These are phyloP conservation scores for Verticillium longisporum DNA, from an alignment of 2,329 filamentous ascomycete genomes.

Conservation along the genomic window DNA sequence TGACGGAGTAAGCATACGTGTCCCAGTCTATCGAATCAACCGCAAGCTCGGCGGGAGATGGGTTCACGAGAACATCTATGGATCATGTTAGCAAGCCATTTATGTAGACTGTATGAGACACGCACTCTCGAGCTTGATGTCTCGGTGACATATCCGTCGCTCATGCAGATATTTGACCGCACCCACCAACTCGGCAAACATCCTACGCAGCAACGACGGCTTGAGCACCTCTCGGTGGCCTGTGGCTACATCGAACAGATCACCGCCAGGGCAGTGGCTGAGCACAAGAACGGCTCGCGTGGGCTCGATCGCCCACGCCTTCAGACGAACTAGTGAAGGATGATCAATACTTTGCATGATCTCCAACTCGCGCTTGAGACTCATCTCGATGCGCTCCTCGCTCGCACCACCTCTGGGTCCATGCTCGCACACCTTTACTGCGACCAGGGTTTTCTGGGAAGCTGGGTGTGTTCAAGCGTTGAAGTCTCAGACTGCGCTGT, in stretches of 20 bases:
- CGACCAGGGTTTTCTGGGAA: slow-evolving; percentile 71
- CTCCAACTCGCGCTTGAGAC: slow-evolving; percentile 88
- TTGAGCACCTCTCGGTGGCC: slow-evolving; percentile 61
- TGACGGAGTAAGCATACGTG: slow-evolving; percentile 71
- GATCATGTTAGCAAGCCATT: neutral
- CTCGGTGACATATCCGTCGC: slow-evolving; percentile 83
- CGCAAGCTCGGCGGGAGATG: slow-evolving; percentile 62
- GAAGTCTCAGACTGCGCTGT: slow-evolving; percentile 25
- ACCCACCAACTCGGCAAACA: slow-evolving; percentile 83
- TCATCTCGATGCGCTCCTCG: slow-evolving; percentile 87
- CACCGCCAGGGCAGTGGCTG: slow-evolving; percentile 88
- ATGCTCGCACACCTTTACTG: slow-evolving; percentile 92
- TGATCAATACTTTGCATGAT: slow-evolving; percentile 85
- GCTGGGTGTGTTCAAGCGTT: slow-evolving; percentile 29
- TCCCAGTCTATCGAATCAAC: slow-evolving; percentile 59
- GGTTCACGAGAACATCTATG: slow-evolving; percentile 83
- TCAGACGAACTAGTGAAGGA: slow-evolving; percentile 83
- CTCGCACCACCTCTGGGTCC: slow-evolving; percentile 90
- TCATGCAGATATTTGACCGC: slow-evolving; percentile 83
- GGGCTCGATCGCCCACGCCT: slow-evolving; percentile 82
- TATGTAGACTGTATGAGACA: slow-evolving; percentile 12
- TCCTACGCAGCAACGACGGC: slow-evolving; percentile 66
- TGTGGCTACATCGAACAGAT: slow-evolving; percentile 88
- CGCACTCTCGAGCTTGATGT: slow-evolving; percentile 94
- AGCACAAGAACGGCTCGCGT: slow-evolving; percentile 78